Evolutionary conservation across 495 filamentous ascomycete genomes (phyloP), one percentile per base, ranked within the genome.

Genomic region (Collariella sp.): DNA sequence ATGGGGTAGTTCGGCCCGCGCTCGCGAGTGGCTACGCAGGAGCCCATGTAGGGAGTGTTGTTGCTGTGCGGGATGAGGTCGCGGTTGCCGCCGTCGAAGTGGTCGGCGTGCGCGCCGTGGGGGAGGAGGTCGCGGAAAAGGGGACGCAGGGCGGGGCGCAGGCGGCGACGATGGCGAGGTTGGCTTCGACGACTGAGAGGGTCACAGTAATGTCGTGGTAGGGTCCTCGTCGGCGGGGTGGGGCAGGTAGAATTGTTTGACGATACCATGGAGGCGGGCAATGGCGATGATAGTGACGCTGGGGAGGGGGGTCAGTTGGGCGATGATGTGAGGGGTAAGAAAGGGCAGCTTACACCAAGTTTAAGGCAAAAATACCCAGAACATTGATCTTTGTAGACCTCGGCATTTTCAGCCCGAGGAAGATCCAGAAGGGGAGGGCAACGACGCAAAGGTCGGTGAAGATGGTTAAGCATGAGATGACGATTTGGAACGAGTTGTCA

Each of bases 161-260:
- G 16, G 74, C 75, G 2, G 75, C 68, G 18, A 77, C 67, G 56
- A 78, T 70, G 20, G 76, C 76, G 7, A 78, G 55, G 55, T 78
- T 77, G n/a, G 72, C 71, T 61, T 78, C 76, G 26, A 79, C 64
- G 46, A 70, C 75, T 0, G 72, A 75, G 42, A 67, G 71, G 19
- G 62, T 66, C 56, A 73, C 73, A 15, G 70, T 69, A 42, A 78
- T 73, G 43, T 62, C 45, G 58, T 53, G 29, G 63, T 61, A 29
- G 48, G 58, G 29, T 52, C 59, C 26, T 57, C n/a, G n/a, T 62
- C 54, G 57, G 54, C 5, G 64, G 34, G 41, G 55, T 50, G 50
- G 24, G 19, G 11, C 12, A 35, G 1, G 39, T 56, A 56, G 15
- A 56, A 58, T 26, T 61, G 50, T 16, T 49, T 46, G 35, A 60